phyloP scores from a whole-genome alignment of 2,329 filamentous ascomycete species.

The Ophiostoma sp. region DNA sequence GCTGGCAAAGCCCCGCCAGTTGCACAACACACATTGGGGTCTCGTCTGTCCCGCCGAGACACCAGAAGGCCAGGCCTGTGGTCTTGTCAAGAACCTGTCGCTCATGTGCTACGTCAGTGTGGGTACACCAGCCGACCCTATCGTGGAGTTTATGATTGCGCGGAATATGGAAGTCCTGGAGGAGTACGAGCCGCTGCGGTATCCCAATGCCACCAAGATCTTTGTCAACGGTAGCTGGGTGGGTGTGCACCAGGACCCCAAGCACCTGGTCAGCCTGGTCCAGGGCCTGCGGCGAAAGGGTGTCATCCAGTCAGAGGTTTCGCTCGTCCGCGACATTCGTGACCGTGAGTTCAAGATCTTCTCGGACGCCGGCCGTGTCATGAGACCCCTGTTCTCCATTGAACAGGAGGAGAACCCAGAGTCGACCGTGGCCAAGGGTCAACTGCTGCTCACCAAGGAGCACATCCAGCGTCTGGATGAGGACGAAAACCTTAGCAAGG shows the following conservation, averaged over 20 bases:
- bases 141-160: conserved; percentile 92
- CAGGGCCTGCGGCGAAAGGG: conserved; percentile 72
- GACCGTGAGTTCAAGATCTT: conserved; percentile 98
- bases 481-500: conserved; percentile 57
- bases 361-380: conserved; percentile 91
- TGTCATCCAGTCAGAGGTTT: conserved; percentile 86
- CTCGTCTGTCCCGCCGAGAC: conserved; percentile 96
- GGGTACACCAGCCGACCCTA: conserved; percentile 81
- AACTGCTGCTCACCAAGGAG: conserved; percentile 77
- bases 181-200: conserved; percentile 81
- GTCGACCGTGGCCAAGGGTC: conserved; percentile 53
- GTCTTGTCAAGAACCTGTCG: conserved; percentile 94
- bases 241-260: conserved; percentile 84
- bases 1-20: conserved; percentile 92
- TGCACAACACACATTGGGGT: conserved; percentile 99
- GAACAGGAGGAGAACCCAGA: conserved; percentile 78
- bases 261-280: conserved; percentile 74
- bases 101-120: conserved; percentile 99
- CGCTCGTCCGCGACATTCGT: conserved; percentile 89
- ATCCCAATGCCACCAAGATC: conserved; percentile 91
- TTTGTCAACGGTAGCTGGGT: conserved; percentile 99
- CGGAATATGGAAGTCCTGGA: conserved; percentile 94
- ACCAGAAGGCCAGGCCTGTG: conserved; percentile 95
- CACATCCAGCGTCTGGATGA: conserved; percentile 65
- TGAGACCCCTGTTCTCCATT: conserved; percentile 86